Percentiles rank a stretch among this genome's conserved stretches.
Conservation (phyloP, 2,329 filamentous ascomycete species). For the Stagonosporopsis vannaccii region DNA sequence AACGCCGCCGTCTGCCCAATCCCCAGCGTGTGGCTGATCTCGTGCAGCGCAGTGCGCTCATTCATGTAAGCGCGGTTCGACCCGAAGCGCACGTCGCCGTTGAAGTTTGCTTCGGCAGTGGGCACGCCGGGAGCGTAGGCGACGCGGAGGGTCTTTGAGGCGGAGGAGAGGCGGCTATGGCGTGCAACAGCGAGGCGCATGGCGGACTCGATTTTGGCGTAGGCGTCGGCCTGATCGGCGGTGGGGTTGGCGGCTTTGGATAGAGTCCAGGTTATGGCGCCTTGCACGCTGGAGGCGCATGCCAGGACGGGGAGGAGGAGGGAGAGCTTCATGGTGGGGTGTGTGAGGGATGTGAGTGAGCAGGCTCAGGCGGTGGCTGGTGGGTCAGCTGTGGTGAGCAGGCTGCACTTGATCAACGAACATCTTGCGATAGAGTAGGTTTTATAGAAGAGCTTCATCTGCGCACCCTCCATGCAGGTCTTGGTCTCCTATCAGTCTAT, state of each 20-base stretch:
- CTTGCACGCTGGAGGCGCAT: slow-evolving; percentile 30
- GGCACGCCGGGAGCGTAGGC: slow-evolving; percentile 43
- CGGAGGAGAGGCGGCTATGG: slow-evolving; percentile 32
- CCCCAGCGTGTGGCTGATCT: slow-evolving; percentile 45
- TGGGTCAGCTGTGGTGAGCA: neutral
- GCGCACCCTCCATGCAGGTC: neutral
- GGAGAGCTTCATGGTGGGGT: slow-evolving; percentile 30
- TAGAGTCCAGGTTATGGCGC: slow-evolving; percentile 38
- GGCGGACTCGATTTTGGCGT: slow-evolving; percentile 40
- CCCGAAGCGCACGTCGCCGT: slow-evolving; percentile 46
- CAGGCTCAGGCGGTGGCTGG: neutral
- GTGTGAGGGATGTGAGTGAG: neutral
- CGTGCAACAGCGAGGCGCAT: slow-evolving; percentile 42
- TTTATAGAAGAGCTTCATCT: slow-evolving; percentile 7
- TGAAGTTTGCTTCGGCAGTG: slow-evolving; percentile 47
- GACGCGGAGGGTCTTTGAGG: slow-evolving; percentile 39
- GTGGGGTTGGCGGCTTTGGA: slow-evolving; percentile 38
- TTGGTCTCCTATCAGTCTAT: neutral
- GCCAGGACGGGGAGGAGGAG: slow-evolving; percentile 28
- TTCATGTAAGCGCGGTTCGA: slow-evolving; percentile 45
- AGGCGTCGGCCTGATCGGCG: slow-evolving; percentile 43
- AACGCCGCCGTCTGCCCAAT: slow-evolving; percentile 45
- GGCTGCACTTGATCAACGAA: neutral
- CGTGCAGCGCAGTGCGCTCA: slow-evolving; percentile 47
- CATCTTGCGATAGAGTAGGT: neutral